A percentile compares a stretch with the other conserved stretches of the same genome.
phyloP scores from a whole-genome alignment of 139 green algal species.

The Eudorina sp. region DNA sequence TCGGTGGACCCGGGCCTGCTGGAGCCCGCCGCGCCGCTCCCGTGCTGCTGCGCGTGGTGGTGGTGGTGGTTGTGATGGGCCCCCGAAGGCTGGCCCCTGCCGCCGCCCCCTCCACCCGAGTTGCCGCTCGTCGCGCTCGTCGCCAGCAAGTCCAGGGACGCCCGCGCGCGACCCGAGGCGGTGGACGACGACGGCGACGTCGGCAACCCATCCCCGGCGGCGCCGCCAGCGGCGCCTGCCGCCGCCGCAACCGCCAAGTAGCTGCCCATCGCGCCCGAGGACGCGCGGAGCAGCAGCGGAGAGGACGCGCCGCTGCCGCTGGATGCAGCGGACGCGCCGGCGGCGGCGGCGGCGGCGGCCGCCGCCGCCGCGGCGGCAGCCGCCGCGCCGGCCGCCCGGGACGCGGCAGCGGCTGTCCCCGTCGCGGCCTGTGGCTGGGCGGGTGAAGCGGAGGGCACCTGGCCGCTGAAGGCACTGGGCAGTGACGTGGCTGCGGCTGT shows the following conservation, averaged over 20 bases:
- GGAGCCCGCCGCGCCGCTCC: neutral
- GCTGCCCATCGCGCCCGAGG: constrained; percentile 20
- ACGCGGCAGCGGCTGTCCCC: neutral
- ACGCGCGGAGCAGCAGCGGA: neutral
- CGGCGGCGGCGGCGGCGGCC: neutral
- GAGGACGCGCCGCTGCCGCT: neutral
- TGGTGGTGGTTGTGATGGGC: neutral
- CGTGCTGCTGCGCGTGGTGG: neutral
- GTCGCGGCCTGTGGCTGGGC: neutral
- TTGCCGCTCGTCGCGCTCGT: neutral
- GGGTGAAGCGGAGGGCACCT: neutral
- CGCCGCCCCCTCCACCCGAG: too few relatives aligned
- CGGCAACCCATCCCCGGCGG: neutral
- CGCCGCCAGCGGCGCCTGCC: neutral
- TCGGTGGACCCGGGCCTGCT: neutral
- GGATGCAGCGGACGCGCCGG: neutral
- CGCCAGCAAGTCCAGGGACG: neutral
- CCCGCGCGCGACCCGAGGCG: neutral
- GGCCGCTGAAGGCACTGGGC: neutral
- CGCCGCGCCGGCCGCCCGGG: neutral
- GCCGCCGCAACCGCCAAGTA: constrained; percentile 16
- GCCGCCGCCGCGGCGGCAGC: neutral
- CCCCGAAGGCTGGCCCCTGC: neutral
- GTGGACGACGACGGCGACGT: neutral
- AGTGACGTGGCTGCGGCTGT: neutral